phyloP scores from a whole-genome alignment of 805 yeast genomes.

The Candida ficus region DNA sequence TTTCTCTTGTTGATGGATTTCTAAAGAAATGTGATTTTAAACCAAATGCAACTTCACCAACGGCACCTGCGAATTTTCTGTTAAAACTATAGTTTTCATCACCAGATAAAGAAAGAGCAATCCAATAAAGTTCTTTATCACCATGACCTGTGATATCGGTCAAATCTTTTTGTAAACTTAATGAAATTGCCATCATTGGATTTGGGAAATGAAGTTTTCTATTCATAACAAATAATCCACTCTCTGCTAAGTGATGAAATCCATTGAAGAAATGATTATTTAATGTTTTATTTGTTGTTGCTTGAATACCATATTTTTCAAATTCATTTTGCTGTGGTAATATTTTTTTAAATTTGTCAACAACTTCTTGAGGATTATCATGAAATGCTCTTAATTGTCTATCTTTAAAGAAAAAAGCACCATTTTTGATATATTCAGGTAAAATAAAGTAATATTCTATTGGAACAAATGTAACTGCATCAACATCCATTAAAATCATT shows the following conservation, averaged over 20 bases:
- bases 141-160: constrained; percentile 30
- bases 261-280: constrained; percentile 15
- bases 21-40: constrained; percentile 8
- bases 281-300: not conserved
- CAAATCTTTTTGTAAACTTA: constrained; percentile 25
- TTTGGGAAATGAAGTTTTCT: constrained; percentile 21
- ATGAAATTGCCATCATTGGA: constrained; percentile 19
- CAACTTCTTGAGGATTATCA: not conserved
- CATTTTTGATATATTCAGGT: constrained; percentile 28
- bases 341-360: not conserved
- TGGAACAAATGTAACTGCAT: constrained; percentile 38
- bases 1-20: constrained; percentile 24
- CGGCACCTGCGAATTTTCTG: constrained; percentile 9
- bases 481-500: constrained; percentile 48
- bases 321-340: constrained; percentile 11
- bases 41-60: constrained; percentile 14
- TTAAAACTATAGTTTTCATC: constrained; percentile 9
- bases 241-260: constrained; percentile 23
- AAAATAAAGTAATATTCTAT: constrained; percentile 31
- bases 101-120: constrained; percentile 23
- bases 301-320: not conserved
- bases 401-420: constrained; percentile 43
- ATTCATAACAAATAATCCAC: constrained; percentile 20
- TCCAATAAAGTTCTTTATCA: constrained; percentile 33
- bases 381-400: not conserved